phyloP scores from a whole-genome alignment of 2,329 filamentous ascomycete genomes.

The Trichoderma atroviride region DNA sequence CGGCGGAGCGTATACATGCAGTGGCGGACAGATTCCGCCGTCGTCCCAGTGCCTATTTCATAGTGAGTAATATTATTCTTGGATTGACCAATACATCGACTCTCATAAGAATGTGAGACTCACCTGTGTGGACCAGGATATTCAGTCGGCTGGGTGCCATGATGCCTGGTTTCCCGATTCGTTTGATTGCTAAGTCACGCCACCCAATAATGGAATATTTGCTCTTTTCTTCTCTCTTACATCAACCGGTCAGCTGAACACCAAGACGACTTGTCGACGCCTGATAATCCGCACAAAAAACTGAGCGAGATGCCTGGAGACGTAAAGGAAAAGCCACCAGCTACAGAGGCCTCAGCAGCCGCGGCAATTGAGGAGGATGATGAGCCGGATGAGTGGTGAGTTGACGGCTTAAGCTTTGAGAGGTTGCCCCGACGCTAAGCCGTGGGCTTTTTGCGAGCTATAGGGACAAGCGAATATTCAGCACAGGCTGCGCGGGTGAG shows the following conservation, averaged over 20 bases:
- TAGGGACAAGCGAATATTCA: conserved; percentile 98
- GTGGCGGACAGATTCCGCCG: conserved; percentile 85
- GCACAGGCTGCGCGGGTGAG: conserved; percentile 87
- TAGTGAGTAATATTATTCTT: conserved; percentile 6
- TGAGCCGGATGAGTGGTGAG: conserved; percentile 94
- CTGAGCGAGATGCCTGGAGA: conserved; percentile 21
- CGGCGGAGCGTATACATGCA: conserved; percentile 84
- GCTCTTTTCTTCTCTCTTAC: conserved; percentile 26
- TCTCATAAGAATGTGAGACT: conserved; percentile 31
- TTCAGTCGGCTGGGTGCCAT: conserved; percentile 79
- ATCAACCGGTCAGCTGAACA: conserved; percentile 10
- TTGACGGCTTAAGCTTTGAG: conserved; percentile 27
- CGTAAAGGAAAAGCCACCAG: conserved; percentile 14
- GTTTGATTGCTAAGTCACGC: neutral
- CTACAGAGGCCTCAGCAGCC: conserved; percentile 35
- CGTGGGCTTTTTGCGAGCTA: neutral
- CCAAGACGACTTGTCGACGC: conserved; percentile 22
- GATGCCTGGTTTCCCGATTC: conserved; percentile 24
- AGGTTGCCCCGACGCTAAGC: conserved; percentile 35
- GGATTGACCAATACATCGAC: neutral
- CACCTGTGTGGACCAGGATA: conserved; percentile 90
- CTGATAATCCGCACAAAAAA: neutral
- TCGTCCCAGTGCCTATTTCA: conserved; percentile 74
- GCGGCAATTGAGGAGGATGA: conserved; percentile 61
- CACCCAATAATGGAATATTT: conserved; percentile 2